Evolutionary conservation across 495 filamentous ascomycete genomes (phyloP), one percentile per base, ranked within the genome.

Genomic region (Aspergillus ellipticus): DNA sequence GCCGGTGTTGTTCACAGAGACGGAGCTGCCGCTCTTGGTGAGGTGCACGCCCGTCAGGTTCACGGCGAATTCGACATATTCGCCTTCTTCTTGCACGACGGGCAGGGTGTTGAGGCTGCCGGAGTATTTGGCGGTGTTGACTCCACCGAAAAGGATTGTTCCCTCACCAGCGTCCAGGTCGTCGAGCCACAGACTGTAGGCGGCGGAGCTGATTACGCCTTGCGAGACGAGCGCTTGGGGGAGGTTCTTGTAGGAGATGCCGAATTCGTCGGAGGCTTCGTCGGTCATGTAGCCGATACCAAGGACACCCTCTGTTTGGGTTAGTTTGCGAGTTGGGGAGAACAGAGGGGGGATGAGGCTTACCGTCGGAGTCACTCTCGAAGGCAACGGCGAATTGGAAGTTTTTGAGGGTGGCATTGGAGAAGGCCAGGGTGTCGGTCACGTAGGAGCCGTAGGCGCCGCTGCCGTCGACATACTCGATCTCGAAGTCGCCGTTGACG

Each of bases 301-400:
- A 37, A 94, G 72, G 33, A 95, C 89, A 16, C 49, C 49, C 29
- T 37, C 49, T 51, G 29, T 2, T 17, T 20, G 42, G 42, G 41
- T 6, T 29, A 28, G 22, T 13, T 26, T 6, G 21, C 13, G 10
- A 26, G 20, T 10, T 28, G 8, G 17, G 2, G 21, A 15, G 26
- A 0, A 24, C 11, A 29, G 22, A 17, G 9, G 19, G 19, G 22
- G 20, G 4, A 22, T 6, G 16, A 20, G 17, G 16, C 88, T 87
- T 66, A 89, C 80, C 2, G 65, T 53, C n/a, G 85, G 50, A 85
- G 87, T 5, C 67, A 9, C 29, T 39, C 2, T 37, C 61, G 61
- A 90, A 89, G 15, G 87, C 89, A 55, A 93, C 78, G 46, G 88
- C 89, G 65, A 94, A 89, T 66, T 92, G 86, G 37, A 92, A 69